Evolutionary conservation across 2,329 filamentous ascomycete genomes (phyloP).

Genomic region (Phoma sp.): DNA sequence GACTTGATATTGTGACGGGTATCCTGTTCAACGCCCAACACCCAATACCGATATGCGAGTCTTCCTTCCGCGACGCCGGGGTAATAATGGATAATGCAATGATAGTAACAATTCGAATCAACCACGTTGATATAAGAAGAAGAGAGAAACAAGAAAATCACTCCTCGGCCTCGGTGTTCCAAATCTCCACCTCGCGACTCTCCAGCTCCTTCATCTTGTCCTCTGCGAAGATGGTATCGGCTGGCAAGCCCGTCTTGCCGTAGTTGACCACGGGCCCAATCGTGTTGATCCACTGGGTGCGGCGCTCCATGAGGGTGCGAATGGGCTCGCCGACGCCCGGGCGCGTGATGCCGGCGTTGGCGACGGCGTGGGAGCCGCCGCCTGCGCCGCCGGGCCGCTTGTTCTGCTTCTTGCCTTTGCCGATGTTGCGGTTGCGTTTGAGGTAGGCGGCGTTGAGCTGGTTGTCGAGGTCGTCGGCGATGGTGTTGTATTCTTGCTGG

Average conservation of each 20-base stretch:
- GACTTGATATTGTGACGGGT: no score
- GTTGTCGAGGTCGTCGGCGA: slow-evolving; percentile 92
- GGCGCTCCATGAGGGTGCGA: slow-evolving; percentile 88
- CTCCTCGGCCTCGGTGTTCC: slow-evolving; percentile 77
- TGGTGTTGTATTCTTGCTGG: slow-evolving; percentile 94
- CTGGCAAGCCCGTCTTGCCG: slow-evolving; percentile 77
- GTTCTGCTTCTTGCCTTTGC: slow-evolving; percentile 87
- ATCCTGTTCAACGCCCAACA: no score
- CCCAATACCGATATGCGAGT: no score
- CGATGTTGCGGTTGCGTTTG: slow-evolving; percentile 92
- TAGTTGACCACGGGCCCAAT: slow-evolving; percentile 91
- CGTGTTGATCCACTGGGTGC: slow-evolving; percentile 85
- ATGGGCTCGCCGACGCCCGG: slow-evolving; percentile 86
- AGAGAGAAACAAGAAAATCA: slow-evolving; percentile 37
- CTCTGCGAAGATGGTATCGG: slow-evolving; percentile 77
- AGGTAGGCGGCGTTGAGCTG: slow-evolving; percentile 95
- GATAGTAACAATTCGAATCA: no score
- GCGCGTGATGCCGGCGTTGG: slow-evolving; percentile 43
- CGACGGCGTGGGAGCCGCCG: slow-evolving; percentile 67
- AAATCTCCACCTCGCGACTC: slow-evolving; percentile 77
- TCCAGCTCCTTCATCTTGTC: slow-evolving; percentile 75
- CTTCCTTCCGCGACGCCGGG: no score
- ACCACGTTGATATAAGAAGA: no score
- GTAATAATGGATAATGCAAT: no score
- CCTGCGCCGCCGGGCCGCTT: slow-evolving; percentile 79